Base-by-base conservation (phyloP, 305 asterid species). In the Ajuga reptans region DNA sequence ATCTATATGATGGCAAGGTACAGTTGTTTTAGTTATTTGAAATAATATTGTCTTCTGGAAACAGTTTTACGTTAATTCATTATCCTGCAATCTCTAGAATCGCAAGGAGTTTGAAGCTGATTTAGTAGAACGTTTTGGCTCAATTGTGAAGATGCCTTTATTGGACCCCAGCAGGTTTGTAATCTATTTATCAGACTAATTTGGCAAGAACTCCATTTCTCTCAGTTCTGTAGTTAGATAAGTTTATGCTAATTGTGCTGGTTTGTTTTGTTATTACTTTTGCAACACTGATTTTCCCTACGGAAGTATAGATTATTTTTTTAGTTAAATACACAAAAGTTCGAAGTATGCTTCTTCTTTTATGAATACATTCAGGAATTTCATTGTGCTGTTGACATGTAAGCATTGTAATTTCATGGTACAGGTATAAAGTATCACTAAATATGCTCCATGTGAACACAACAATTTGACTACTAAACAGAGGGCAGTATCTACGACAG, bases 1-100 rank as follows among this genome's bases (percentile, higher is more conserved):
- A 93, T 81, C 90, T 93, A 75, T 90, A 93, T 70, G 95, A 87
- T 64, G 99, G 97, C 81, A 91, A 84, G 99, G 99, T 93, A 80
- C 59, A 21, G 68, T 33, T 65, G 46, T 41, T 36, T 66, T 66
- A 43, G 45, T 54, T 17, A 41, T 16, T 57, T 60, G 37, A 53
- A 58, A 58, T 58, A 36, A 43, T 58, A 12, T 41, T 27, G 17
- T 31, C 42, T n/a, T 61, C 41, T 54, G 12, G 15, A 56, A 60
- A 21, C 17, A 55, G 16, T 9, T 41, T 45, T 46, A 53, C 54
- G 41, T 56, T 49, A 69, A 73, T 57, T 18, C 73, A 42, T 74
- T 78, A 57, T 69, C 61, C 56, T 41, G 59, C 65, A 51, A 72
- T 41, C 69, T 75, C 45, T 94, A 93, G 99, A 83, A 80, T 67